Evolutionary conservation across 441 rosid genomes (phyloP).

Genomic region (Mallotus repandus): DNA sequence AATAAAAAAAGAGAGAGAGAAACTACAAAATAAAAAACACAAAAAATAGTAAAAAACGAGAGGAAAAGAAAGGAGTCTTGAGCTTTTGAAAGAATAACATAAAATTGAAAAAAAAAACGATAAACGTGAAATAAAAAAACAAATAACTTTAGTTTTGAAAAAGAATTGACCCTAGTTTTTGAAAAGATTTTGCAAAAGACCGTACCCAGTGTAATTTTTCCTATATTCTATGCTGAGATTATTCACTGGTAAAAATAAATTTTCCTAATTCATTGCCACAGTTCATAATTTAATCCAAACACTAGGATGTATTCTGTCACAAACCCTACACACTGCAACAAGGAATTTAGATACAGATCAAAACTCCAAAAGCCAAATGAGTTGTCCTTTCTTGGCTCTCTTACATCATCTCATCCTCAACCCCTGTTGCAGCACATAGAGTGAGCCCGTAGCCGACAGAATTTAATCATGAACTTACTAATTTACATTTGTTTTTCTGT

Average conservation of each 20-base stretch:
- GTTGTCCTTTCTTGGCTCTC: slow-evolving; percentile 15
- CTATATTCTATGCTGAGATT: slow-evolving; percentile 20
- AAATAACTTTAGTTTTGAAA: no score
- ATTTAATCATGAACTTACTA: slow-evolving; percentile 8
- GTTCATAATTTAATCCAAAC: slow-evolving; percentile 20
- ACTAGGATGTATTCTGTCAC: slow-evolving; percentile 20
- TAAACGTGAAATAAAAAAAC: no score
- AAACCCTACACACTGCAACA: slow-evolving; percentile 25
- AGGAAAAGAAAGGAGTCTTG: no score
- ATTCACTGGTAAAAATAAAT: slow-evolving; percentile 17
- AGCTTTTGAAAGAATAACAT: no score
- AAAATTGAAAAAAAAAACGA: no score
- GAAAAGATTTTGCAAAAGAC: no score
- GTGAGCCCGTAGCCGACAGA: slow-evolving; percentile 12
- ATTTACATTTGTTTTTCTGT: slow-evolving; percentile 9
- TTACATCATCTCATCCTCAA: neutral
- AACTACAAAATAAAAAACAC: no score
- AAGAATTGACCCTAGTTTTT: no score
- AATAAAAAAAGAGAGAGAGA: no score
- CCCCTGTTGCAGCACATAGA: slow-evolving; percentile 18
- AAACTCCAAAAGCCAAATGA: slow-evolving; percentile 9
- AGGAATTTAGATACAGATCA: neutral
- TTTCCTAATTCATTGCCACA: slow-evolving; percentile 18
- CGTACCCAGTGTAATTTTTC: no score
- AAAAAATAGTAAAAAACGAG: no score